Base-by-base conservation (phyloP, 805 yeast genomes). In the Cyberlindnera samutprakarnensis region DNA sequence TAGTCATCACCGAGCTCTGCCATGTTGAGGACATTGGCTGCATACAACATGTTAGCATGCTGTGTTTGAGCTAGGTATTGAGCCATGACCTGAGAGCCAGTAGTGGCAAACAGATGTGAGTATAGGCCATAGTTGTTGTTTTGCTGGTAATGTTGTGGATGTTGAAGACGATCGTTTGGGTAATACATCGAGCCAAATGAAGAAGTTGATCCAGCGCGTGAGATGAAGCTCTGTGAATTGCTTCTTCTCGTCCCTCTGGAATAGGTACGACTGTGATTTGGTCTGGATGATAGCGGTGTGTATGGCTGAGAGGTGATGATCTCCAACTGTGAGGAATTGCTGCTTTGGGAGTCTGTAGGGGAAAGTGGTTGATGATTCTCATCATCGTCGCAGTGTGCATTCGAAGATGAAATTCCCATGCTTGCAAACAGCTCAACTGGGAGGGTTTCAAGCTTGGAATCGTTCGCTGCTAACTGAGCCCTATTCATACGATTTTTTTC, bases 31-130 rank as follows among this genome's bases (percentile, higher is more conserved):
- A 75, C 75, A 44, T 61, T 61, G 2, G 66, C 65, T 44, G 78
- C 59, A 51, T 74, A 76, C 37, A 72, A 52, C 47, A 71, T 54
- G 28, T 67, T 66, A 9, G 79, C 78, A 38, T 75, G 79, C 44
- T 77, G 83, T 6, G 78, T 62, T 50, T 75, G 81, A n/a, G 84
- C 82, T 43, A 80, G 61, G 49, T 79, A 80, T 48, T 79, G 86
- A 0, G 85, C 79, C 85, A 80, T 78, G 10, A 80, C 84, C 44
- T 76, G 81, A 0, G 83, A 75, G 3, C 87, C 86, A 6, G 78
- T 65, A 9, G 49, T 46, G 9, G 43, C 32, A 25, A 23, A 35
- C 17, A n/a, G n/a, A n/a, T n/a, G n/a, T n/a, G n/a, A n/a, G n/a
- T n/a, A n/a, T n/a, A n/a, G n/a, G n/a, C n/a, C n/a, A n/a, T n/a